Evolutionary conservation across 2,329 filamentous ascomycete genomes (phyloP), one percentile per base, ranked within the genome.

Genomic region (Colletotrichum viniferum): DNA sequence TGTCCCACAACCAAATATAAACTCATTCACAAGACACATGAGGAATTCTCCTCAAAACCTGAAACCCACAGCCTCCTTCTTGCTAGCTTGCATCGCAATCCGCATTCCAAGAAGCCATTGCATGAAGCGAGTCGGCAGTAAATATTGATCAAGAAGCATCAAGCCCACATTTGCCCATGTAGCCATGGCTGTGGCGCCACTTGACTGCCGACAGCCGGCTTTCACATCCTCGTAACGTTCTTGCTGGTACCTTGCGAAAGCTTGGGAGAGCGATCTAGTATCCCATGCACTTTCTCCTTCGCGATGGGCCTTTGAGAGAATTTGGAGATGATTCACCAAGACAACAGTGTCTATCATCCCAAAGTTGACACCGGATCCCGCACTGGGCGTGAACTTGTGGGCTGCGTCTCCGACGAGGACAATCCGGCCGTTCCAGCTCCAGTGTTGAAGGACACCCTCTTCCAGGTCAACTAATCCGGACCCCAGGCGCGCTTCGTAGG

Each of bases 371-470:
- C 83, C 82, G 5, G 82, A 78, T 5, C 82, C 83, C 2, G 81
- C 78, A 55, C 83, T 81, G 5, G 83, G 81, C 8, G 83, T 83
- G 60, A 84, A 76, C 70, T 85, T 85, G 64, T 83, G 82, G 18
- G 81, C 80, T 7, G 84, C 79, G 72, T 85, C 84, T 7, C 84
- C 83, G 1, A 80, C 81, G 8, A 85, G 81, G 7, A 84, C 83
- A 28, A 83, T 77, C 7, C 83, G 79, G 2, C 34, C 32, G 18
- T 77, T 79, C 72, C 74, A 78, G 24, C 64, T 76, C 84, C 84
- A 85, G 48, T 79, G 78, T 28, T 80, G 74, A 24, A 84, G 48
- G 4, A 83, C 76, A 24, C 83, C 84, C 71, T 85, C 83, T 38
- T 84, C 82, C 9, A 85, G 77, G 60, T 81, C 80, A 21, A 80